A percentile compares a stretch with the other conserved stretches of the same genome.
Conservation (phyloP, 1,284 basidiomycete species). For the Boletus sp. region DNA sequence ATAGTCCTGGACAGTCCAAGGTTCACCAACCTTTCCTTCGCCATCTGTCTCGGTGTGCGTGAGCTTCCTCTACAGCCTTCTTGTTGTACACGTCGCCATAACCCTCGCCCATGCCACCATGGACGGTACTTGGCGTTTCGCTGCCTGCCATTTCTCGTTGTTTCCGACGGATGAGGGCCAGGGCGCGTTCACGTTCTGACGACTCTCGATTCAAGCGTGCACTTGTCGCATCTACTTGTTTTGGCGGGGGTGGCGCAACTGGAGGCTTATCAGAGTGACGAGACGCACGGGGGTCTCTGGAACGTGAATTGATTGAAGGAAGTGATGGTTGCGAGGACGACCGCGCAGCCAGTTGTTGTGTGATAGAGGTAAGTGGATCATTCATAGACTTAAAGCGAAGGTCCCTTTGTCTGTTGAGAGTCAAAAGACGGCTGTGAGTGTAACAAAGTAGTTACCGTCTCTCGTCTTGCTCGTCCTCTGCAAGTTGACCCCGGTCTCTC, state of each 20-base stretch:
- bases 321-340: conserved; percentile 12
- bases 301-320: conserved; percentile 12
- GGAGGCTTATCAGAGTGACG: conserved; percentile 18
- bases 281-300: conserved; percentile 11
- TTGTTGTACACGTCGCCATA: conserved; percentile 76
- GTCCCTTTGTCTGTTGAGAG: conserved; percentile 57
- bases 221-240: conserved; percentile 46
- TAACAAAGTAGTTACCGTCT: conserved; percentile 28
- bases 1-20: neutral
- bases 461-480: conserved; percentile 27
- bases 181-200: conserved; percentile 71
- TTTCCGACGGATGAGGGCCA: conserved; percentile 66
- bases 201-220: conserved; percentile 70
- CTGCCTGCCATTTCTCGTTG: conserved; percentile 63
- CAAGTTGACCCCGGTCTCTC: conserved; percentile 40
- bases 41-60: conserved; percentile 39
- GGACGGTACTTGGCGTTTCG: conserved; percentile 70
- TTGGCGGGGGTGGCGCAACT: conserved; percentile 29
- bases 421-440: conserved; percentile 3
- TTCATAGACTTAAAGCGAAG: conserved; percentile 61
- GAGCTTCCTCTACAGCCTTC: conserved; percentile 71
- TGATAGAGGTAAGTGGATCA: conserved; percentile 76
- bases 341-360: conserved; percentile 58
- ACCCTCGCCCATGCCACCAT: conserved; percentile 52
- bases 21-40: conserved; percentile 20